These are phyloP conservation scores for Yarrowia osloensis DNA, from an alignment of 805 yeast species.

Conservation along the genomic window DNA sequence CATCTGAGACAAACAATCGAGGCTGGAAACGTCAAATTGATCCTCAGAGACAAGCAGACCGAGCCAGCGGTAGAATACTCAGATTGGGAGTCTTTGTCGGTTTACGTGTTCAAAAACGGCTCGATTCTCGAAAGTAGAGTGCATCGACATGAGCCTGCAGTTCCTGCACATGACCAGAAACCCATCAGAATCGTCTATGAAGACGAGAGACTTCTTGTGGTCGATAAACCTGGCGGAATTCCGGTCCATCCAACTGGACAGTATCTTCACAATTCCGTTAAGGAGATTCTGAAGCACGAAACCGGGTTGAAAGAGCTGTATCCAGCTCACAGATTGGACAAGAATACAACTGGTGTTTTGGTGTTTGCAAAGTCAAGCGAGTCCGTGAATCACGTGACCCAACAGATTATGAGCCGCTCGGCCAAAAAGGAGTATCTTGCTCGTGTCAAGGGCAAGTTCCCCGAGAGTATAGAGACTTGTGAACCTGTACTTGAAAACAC, in stretches of 20 bases:
- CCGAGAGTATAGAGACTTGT: slow-evolving; percentile 40
- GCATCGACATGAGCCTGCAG: slow-evolving; percentile 92
- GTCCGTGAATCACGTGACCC: slow-evolving; percentile 67
- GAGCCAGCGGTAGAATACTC: slow-evolving; percentile 60
- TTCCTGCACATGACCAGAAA: slow-evolving; percentile 47
- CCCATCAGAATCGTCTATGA: slow-evolving; percentile 69
- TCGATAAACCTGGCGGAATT: slow-evolving; percentile 92
- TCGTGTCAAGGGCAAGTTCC: slow-evolving; percentile 77
- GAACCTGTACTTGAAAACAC: slow-evolving; percentile 2
- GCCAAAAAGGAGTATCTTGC: slow-evolving; percentile 79
- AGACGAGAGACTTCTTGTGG: slow-evolving; percentile 67
- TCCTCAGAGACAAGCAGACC: slow-evolving; percentile 23
- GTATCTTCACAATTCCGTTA: slow-evolving; percentile 50
- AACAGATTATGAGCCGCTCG: slow-evolving; percentile 60
- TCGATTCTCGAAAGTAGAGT: slow-evolving; percentile 75
- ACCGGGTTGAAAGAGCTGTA: slow-evolving; percentile 57
- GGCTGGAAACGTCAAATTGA: neutral
- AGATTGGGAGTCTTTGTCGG: slow-evolving; percentile 43
- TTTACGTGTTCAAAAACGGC: slow-evolving; percentile 70
- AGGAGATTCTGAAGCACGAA: slow-evolving; percentile 72
- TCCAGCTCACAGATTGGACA: slow-evolving; percentile 78
- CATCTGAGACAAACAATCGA: neutral
- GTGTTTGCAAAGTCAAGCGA: slow-evolving; percentile 71
- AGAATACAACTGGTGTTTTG: slow-evolving; percentile 84
- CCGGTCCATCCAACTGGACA: slow-evolving; percentile 54